Evolutionary conservation across 306 rosid genomes (phyloP).

Genomic region (Prunus persica): Prunus_persica_NCBIv2 NC_034012.1:1941501-1942000

Average conservation of each 20-base stretch:
- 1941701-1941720: background rate
- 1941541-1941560: background rate
- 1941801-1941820: background rate
- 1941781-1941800: background rate
- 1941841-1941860: background rate
- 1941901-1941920: slow-evolving; percentile 20
- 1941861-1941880: background rate
- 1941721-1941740: too few species aligned
- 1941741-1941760: background rate
- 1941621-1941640: slow-evolving; percentile 6
- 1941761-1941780: background rate
- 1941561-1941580: background rate
- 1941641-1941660: slow-evolving; percentile 7
- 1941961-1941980: background rate
- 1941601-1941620: background rate
- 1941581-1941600: background rate
- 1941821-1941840: background rate
- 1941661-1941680: slow-evolving; percentile 4
- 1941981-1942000: background rate
- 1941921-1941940: slow-evolving; percentile 9
- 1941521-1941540: background rate
- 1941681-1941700: slow-evolving; percentile 7
- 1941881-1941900: slow-evolving; percentile 14
- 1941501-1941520: too few species aligned
- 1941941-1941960: background rate